Evolutionary conservation across 1,284 basidiomycete species (phyloP).

Genomic region (Ceratobasidium sp.): DNA sequence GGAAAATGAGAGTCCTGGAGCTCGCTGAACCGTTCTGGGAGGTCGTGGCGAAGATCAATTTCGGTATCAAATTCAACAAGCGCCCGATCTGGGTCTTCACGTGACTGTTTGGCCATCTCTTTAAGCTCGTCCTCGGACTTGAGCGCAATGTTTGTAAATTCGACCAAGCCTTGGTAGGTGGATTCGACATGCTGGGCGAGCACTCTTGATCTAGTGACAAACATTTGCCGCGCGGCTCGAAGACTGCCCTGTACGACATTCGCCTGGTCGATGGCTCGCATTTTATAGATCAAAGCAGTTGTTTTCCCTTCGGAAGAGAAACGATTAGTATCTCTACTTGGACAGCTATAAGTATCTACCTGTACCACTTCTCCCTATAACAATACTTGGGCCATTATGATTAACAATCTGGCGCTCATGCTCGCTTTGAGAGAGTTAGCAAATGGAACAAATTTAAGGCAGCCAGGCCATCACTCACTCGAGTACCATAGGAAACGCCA

Average conservation of each 20-base stretch:
- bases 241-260: background rate
- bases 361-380: slow-evolving; percentile 34
- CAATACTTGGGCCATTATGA: slow-evolving; percentile 12
- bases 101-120: slow-evolving; percentile 6
- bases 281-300: slow-evolving; percentile 28
- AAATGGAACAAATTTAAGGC: background rate
- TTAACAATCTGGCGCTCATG: slow-evolving; percentile 29
- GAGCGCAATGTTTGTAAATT: background rate
- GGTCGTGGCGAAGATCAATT: slow-evolving; percentile 5
- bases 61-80: slow-evolving; percentile 32
- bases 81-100: slow-evolving; percentile 13
- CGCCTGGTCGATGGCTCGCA: background rate
- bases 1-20: slow-evolving; percentile 26
- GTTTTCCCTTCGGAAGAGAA: slow-evolving; percentile 13
- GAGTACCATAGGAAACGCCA: slow-evolving; percentile 28
- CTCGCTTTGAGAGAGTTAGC: slow-evolving; percentile 5
- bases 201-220: slow-evolving; percentile 28
- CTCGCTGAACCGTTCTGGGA: slow-evolving; percentile 22
- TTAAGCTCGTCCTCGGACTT: background rate
- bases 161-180: background rate
- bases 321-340: background rate
- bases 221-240: background rate
- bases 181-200: background rate
- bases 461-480: slow-evolving; percentile 2
- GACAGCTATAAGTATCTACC: background rate